Conservation (phyloP, 2,329 filamentous ascomycete species). For the Chaetomiaceae sp. region DNA sequence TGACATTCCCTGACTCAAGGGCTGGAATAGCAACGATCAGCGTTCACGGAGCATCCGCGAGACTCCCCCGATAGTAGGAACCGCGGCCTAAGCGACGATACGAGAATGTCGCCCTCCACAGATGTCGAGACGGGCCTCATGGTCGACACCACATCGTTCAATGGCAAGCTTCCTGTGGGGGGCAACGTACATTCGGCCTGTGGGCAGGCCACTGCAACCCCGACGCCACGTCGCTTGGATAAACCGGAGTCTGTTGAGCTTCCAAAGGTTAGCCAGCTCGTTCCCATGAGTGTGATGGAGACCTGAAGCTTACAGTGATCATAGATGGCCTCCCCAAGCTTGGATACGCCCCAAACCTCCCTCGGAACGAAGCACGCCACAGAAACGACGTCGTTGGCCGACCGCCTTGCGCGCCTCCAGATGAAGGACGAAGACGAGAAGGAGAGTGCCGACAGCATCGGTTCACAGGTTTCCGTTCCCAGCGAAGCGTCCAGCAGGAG, state of each 20-base stretch:
- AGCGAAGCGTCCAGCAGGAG: background rate
- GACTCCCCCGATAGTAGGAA: background rate
- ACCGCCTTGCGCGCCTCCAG: background rate
- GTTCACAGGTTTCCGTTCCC: background rate
- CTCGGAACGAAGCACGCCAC: background rate
- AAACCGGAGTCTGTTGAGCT: background rate
- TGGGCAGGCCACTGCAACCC: background rate
- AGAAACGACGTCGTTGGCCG: background rate
- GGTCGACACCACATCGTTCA: background rate
- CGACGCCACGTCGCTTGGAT: too few species aligned
- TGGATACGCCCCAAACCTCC: background rate
- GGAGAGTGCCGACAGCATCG: background rate
- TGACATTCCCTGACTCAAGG: too few species aligned
- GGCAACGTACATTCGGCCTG: background rate
- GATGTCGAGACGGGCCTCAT: background rate
- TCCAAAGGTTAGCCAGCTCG: background rate
- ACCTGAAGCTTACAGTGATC: background rate
- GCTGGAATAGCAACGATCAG: too few species aligned
- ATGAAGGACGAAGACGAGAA: background rate
- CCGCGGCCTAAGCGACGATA: background rate
- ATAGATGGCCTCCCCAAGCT: background rate
- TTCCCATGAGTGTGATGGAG: background rate
- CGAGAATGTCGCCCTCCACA: background rate
- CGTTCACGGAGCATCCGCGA: background rate
- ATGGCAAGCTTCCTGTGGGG: background rate